These are phyloP conservation scores for Camellia granthamiana DNA, from an alignment of 148 eudicot genomes.

Conservation along the genomic window DNA sequence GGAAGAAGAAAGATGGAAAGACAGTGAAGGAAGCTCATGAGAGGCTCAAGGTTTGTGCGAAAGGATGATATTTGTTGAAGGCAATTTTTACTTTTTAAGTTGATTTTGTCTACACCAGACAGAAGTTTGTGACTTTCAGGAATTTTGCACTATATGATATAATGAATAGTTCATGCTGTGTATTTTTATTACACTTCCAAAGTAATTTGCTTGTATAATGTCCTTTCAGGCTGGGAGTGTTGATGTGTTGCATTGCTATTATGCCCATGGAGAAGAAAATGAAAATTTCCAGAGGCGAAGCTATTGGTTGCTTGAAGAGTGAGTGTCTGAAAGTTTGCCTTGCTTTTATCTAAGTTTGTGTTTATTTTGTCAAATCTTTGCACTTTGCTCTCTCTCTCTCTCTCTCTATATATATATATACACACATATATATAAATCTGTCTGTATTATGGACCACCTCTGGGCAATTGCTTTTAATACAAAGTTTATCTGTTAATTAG, in stretches of 20 bases:
- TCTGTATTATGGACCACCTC: too few relatives aligned
- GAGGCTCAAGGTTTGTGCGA: slow-evolving; percentile 55
- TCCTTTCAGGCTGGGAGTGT: slow-evolving; percentile 55
- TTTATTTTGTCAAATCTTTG: neutral
- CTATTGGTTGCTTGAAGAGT: slow-evolving; percentile 83
- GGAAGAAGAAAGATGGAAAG: slow-evolving; percentile 76
- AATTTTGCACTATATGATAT: neutral
- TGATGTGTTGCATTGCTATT: slow-evolving; percentile 73
- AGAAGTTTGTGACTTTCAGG: slow-evolving; percentile 2
- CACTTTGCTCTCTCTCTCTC: neutral
- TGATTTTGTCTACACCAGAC: neutral
- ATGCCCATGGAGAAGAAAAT: slow-evolving; percentile 74
- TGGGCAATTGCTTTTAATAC: too few relatives aligned
- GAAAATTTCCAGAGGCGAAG: slow-evolving; percentile 68
- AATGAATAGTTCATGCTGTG: neutral
- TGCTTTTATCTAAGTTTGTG: neutral
- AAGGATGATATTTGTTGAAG: neutral
- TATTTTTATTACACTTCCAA: neutral
- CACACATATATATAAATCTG: too few relatives aligned
- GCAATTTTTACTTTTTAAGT: neutral
- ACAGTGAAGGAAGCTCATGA: slow-evolving; percentile 76
- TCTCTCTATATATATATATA: neutral
- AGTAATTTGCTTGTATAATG: slow-evolving; percentile 14
- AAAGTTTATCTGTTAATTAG: neutral
- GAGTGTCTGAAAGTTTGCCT: slow-evolving; percentile 17